Base-by-base conservation (phyloP, 2,329 filamentous ascomycete species). In the Huntiella moniliformis region DNA sequence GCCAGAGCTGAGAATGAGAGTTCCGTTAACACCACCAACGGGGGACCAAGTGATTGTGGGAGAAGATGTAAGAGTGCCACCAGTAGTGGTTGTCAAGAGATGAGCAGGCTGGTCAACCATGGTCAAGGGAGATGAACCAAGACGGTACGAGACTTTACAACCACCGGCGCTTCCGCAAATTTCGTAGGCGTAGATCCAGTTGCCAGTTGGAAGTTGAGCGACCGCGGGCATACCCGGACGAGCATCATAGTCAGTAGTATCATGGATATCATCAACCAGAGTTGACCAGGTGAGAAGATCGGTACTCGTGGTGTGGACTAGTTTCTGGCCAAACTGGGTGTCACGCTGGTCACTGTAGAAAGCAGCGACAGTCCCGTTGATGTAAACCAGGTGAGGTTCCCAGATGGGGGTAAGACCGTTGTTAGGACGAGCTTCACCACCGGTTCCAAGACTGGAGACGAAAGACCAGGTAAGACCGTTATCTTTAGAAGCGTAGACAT, bases 291-390 rank as follows among this genome's bases (percentile, higher is more conserved):
- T 70, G 48, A 63, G 59, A 15, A 81, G 63, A 54, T 83, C 74
- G 1, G 60, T 64, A 2, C 72, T 67, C 12, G 65, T 64, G 58
- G 82, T 76, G 57, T 83, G 77, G 2, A 73, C 67, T 35, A 83
- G 65, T 55, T 82, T 80, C 59, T 83, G 79, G 13, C 78, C 79
- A 54, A 82, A 65, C 1, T 63, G 62, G 51, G 74, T 67, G 51
- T 76, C 76, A 33, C 79, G 70, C 56, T 83, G 79, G 57, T 83
- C 79, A 1, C 77, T 76, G 62, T 82, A 83, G 64, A 80, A 83
- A 53, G 69, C 63, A 33, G 82, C 67, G 13, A 83, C 60, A 44
- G 71, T 63, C 45, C 71, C 66, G 47, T 79, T 60, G 56, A 76
- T 67, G 38, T 68, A 63, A 56, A 74, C 55, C 37, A 83, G 59